Conservation (phyloP, 306 rosid genomes). For the Cajanus cajan region DNA sequence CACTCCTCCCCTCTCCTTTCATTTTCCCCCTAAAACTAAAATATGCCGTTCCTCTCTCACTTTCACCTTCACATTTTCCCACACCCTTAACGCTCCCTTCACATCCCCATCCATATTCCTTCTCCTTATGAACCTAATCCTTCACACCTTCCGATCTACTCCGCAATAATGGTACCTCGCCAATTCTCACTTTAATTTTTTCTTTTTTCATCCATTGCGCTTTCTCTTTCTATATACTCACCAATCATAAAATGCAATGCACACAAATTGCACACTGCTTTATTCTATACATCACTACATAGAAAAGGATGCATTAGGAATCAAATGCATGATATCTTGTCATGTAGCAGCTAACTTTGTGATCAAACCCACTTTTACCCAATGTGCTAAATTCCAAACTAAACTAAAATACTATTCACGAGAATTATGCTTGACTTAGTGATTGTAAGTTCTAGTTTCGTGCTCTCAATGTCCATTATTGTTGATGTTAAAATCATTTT, state of each 20-base stretch:
- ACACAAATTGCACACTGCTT: slow-evolving; percentile 2
- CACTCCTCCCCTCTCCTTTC: slow-evolving; percentile 21
- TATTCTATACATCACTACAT: too few relatives aligned
- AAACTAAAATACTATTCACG: not conserved
- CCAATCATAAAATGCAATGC: not conserved
- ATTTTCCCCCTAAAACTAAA: slow-evolving; percentile 13
- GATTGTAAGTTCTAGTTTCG: too few relatives aligned
- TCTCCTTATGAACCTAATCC: slow-evolving; percentile 36
- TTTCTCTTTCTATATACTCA: not conserved
- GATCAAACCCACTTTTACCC: not conserved
- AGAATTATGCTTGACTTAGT: not conserved
- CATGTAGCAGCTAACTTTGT: not conserved
- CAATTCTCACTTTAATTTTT: slow-evolving; percentile 8
- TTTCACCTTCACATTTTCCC: slow-evolving; percentile 10
- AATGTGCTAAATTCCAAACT: too few relatives aligned
- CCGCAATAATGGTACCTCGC: slow-evolving; percentile 62
- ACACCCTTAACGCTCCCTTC: slow-evolving; percentile 18
- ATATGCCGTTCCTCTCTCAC: not conserved
- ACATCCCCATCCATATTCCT: not conserved
- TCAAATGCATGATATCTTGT: not conserved
- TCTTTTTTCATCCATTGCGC: not conserved
- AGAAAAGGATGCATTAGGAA: not conserved
- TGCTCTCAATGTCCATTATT: too few relatives aligned
- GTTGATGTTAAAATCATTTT: too few relatives aligned
- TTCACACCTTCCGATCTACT: slow-evolving; percentile 34